Conservation (phyloP, 768 basidiomycete species). For the Mycena vulgaris region DNA sequence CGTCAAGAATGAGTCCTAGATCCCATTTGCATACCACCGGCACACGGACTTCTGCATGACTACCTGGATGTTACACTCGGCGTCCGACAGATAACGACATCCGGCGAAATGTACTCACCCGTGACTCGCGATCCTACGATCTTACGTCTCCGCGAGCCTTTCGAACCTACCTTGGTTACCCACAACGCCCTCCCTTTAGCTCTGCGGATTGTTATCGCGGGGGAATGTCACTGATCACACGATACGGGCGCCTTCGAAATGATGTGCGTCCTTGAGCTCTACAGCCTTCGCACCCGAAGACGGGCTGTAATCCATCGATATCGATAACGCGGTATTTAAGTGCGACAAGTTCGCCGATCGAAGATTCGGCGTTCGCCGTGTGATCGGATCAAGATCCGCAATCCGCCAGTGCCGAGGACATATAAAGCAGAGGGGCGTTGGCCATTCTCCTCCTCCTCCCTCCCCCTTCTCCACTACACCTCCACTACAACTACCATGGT, state of each 20-base stretch:
- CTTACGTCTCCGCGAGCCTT: background rate
- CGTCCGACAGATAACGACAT: too few relatives aligned
- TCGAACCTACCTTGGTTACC: background rate
- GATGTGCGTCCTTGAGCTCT: background rate
- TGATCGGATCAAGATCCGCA: constrained; percentile 20
- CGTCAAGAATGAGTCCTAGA: too few relatives aligned
- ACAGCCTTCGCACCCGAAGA: background rate
- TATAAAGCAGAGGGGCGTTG: background rate
- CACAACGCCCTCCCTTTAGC: background rate
- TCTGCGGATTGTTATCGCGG: background rate
- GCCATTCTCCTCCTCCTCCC: background rate
- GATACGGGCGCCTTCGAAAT: background rate
- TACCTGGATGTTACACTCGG: too few relatives aligned
- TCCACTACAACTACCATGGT: constrained; percentile 12
- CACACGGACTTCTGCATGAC: too few relatives aligned
- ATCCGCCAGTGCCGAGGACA: background rate
- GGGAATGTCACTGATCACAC: background rate
- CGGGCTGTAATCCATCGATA: constrained; percentile 31
- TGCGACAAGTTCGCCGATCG: constrained; percentile 1
- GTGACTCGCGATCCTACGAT: too few relatives aligned
- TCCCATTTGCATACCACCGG: too few relatives aligned
- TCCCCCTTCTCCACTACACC: background rate
- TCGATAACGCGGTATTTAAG: constrained; percentile 24
- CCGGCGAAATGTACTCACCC: too few relatives aligned
- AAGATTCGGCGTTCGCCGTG: constrained; percentile 1